These are phyloP conservation scores for Starmera stellimalicola DNA, from an alignment of 1,139 yeast genomes.

Conservation along the genomic window DNA sequence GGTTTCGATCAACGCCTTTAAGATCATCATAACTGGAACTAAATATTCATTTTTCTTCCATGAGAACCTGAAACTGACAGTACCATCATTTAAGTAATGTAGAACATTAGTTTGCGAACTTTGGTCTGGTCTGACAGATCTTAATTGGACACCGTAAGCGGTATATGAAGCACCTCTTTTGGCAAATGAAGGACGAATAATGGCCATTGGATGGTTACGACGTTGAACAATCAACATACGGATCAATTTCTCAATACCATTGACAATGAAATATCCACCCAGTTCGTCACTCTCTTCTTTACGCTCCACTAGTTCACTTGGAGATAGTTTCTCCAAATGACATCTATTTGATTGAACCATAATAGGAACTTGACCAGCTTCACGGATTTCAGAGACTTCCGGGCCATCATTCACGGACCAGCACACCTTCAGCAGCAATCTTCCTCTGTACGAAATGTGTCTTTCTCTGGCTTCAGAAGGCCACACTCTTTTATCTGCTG, in stretches of 20 bases:
- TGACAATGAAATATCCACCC: conserved; percentile 94
- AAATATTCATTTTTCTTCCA: conserved; percentile 95
- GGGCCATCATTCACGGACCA: conserved; percentile 88
- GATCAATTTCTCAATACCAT: conserved; percentile 92
- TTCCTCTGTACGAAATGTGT: conserved; percentile 65
- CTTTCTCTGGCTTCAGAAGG: conserved; percentile 93
- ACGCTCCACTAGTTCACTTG: conserved; percentile 64
- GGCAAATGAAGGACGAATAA: conserved; percentile 87
- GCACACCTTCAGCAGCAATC: conserved; percentile 64
- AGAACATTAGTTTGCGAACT: conserved; percentile 94
- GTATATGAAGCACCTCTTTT: conserved; percentile 92
- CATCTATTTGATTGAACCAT: conserved; percentile 90
- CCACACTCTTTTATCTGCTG: conserved; percentile 70
- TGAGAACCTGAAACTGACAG: conserved; percentile 89
- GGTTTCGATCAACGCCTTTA: conserved; percentile 84
- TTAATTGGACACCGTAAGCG: conserved; percentile 84
- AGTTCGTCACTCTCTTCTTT: conserved; percentile 93
- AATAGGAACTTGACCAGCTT: conserved; percentile 85
- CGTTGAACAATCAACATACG: conserved; percentile 98
- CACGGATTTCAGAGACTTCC: conserved; percentile 72
- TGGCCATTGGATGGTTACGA: conserved; percentile 96
- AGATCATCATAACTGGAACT: conserved; percentile 86
- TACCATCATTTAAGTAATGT: conserved; percentile 93
- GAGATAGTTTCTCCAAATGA: conserved; percentile 76
- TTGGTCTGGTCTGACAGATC: conserved; percentile 94